These are phyloP conservation scores for Knufia petricola DNA, from an alignment of 2,329 filamentous ascomycete species.

Conservation along the genomic window DNA sequence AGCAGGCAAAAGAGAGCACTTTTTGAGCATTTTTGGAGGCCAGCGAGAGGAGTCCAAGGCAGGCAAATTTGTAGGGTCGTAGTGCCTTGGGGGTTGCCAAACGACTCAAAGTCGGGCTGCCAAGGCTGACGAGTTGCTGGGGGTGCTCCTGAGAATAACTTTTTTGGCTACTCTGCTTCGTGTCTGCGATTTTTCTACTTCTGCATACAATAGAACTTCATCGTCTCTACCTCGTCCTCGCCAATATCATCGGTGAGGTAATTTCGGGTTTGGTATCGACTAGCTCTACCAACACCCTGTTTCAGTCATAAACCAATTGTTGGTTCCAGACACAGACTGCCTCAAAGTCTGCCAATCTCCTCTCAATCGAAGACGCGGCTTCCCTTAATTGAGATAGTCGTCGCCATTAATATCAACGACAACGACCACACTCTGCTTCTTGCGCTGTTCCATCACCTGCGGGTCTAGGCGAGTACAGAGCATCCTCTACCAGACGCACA, in stretches of 20 bases:
- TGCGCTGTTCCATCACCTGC: conserved; percentile 14
- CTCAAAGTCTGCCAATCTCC: conserved; percentile 8
- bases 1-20: not conserved
- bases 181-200: conserved; percentile 7
- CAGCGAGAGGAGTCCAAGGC: too few relatives aligned
- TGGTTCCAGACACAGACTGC: not conserved
- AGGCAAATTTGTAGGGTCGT: too few relatives aligned
- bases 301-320: not conserved
- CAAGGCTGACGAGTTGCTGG: not conserved
- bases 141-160: conserved; percentile 2
- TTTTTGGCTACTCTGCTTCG: conserved; percentile 1
- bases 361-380: conserved; percentile 20
- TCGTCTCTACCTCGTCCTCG: conserved; percentile 6
- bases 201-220: conserved; percentile 4
- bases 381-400: conserved; percentile 25
- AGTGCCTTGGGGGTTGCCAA: too few relatives aligned
- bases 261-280: conserved; percentile 7
- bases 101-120: too few relatives aligned
- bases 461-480: conserved; percentile 14
- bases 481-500: not conserved
- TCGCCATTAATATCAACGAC: conserved; percentile 14
- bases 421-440: not conserved
- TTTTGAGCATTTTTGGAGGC: too few relatives aligned
- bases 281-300: conserved; percentile 8
- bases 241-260: conserved; percentile 7